phyloP scores from a whole-genome alignment of 257 asterid species.

The Fraxinus pennsylvanica region DNA sequence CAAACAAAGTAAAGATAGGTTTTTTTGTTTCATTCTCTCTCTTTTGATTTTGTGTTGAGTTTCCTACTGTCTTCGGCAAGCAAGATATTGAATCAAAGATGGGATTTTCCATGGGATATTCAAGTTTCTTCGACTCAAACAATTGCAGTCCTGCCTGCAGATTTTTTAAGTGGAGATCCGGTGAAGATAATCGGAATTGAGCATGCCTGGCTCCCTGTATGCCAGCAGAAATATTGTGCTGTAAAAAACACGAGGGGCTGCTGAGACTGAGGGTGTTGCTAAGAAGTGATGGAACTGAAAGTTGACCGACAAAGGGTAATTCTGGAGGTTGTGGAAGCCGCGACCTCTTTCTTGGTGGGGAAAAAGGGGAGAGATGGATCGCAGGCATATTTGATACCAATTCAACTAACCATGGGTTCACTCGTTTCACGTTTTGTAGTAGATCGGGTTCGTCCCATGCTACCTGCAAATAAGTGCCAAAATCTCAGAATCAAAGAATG shows the following conservation, averaged over 20 bases:
- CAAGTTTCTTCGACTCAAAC: slow-evolving; percentile 45
- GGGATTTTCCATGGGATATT: slow-evolving; percentile 22
- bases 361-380: slow-evolving; percentile 53
- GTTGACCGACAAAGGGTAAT: slow-evolving; percentile 45
- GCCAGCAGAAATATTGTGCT: slow-evolving; percentile 66
- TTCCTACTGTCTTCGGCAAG: slow-evolving; percentile 42
- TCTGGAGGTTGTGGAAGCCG: slow-evolving; percentile 60
- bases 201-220: slow-evolving; percentile 99
- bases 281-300: slow-evolving; percentile 37
- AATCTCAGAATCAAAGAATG: background rate
- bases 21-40: slow-evolving; percentile 29
- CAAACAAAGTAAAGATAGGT: slow-evolving; percentile 59
- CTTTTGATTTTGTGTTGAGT: slow-evolving; percentile 25
- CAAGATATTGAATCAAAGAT: slow-evolving; percentile 33
- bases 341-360: slow-evolving; percentile 72
- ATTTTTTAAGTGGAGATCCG: slow-evolving; percentile 51
- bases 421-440: slow-evolving; percentile 74
- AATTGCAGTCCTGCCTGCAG: slow-evolving; percentile 52
- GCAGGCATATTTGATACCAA: slow-evolving; percentile 58
- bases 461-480: slow-evolving; percentile 41
- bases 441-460: slow-evolving; percentile 85
- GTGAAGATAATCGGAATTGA: slow-evolving; percentile 43
- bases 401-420: slow-evolving; percentile 82
- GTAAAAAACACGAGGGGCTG: slow-evolving; percentile 67
- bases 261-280: slow-evolving; percentile 65